Evolutionary conservation across 2,329 filamentous ascomycete species (phyloP).

Genomic region (Talaromyces sp.): DNA sequence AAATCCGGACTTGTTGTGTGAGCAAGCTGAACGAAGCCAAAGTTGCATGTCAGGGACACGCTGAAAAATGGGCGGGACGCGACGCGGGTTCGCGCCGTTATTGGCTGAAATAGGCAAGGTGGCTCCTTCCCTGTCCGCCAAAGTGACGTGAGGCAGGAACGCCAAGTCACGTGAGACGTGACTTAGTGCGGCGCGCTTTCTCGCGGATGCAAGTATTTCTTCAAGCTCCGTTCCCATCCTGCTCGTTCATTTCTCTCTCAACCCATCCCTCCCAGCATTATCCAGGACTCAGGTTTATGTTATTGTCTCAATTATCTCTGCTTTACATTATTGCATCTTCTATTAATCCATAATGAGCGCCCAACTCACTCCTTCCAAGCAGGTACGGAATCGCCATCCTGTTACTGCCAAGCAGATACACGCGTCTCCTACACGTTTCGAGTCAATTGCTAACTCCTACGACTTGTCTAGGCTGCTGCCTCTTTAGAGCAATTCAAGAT

Average conservation of each 20-base stretch:
- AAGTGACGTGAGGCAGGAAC: constrained; percentile 19
- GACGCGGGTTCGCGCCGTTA: constrained; percentile 12
- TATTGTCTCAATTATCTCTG: constrained; percentile 14
- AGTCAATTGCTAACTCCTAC: constrained; percentile 33
- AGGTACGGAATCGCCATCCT: constrained; percentile 51
- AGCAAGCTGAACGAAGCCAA: not conserved
- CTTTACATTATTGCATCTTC: constrained; percentile 16
- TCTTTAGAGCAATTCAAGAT: constrained; percentile 86
- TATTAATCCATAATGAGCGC: constrained; percentile 60
- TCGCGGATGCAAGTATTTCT: constrained; percentile 31
- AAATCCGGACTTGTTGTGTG: constrained; percentile 14
- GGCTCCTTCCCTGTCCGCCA: not conserved
- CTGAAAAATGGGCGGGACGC: constrained; percentile 9
- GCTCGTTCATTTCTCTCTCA: constrained; percentile 21
- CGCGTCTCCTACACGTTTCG: constrained; percentile 26
- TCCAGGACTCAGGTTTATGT: constrained; percentile 16
- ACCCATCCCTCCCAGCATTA: not conserved
- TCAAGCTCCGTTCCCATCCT: constrained; percentile 20
- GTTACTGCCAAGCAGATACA: constrained; percentile 23
- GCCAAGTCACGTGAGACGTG: constrained; percentile 36
- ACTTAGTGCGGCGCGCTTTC: constrained; percentile 36
- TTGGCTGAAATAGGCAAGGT: constrained; percentile 4
- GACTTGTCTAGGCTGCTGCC: constrained; percentile 64
- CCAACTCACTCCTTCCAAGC: constrained; percentile 69
- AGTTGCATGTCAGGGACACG: not conserved